These are phyloP conservation scores for Parietaria judaica DNA, from an alignment of 306 rosid species.

Conservation along the genomic window DNA sequence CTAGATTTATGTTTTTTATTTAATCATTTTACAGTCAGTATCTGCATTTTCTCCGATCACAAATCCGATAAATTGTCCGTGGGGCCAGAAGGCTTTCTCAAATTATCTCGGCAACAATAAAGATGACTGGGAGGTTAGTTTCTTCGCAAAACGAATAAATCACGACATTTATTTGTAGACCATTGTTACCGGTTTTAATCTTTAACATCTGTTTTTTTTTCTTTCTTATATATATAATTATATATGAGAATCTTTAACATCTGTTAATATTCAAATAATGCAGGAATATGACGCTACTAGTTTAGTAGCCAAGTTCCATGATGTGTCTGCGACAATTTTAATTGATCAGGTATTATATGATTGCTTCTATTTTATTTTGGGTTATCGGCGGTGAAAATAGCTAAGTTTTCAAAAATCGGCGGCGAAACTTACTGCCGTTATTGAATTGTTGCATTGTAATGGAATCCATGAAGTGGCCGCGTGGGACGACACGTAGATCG, in stretches of 20 bases:
- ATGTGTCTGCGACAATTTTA: slow-evolving; percentile 59
- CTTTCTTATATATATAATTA: slow-evolving; percentile 3
- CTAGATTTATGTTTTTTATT: neutral
- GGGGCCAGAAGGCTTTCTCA: slow-evolving; percentile 93
- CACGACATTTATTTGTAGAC: no score
- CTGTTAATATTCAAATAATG: slow-evolving; percentile 19
- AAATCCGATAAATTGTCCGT: slow-evolving; percentile 75
- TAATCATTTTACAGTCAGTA: slow-evolving; percentile 48
- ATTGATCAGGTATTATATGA: slow-evolving; percentile 72
- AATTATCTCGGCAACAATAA: slow-evolving; percentile 75
- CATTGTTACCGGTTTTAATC: no score
- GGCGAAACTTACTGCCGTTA: no score
- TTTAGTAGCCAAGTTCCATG: slow-evolving; percentile 40
- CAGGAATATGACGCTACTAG: slow-evolving; percentile 88
- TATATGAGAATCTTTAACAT: slow-evolving; percentile 10
- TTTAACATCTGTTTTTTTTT: neutral
- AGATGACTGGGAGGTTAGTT: slow-evolving; percentile 80
- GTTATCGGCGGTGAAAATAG: no score
- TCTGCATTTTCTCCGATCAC: slow-evolving; percentile 81
- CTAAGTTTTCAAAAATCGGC: no score
- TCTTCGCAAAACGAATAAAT: no score
- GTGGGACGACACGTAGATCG: no score
- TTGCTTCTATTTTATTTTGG: neutral
- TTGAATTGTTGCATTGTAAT: no score
- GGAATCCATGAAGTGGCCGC: no score